phyloP scores from a whole-genome alignment of 106 monocot species.

The Acorus gramineus region DNA sequence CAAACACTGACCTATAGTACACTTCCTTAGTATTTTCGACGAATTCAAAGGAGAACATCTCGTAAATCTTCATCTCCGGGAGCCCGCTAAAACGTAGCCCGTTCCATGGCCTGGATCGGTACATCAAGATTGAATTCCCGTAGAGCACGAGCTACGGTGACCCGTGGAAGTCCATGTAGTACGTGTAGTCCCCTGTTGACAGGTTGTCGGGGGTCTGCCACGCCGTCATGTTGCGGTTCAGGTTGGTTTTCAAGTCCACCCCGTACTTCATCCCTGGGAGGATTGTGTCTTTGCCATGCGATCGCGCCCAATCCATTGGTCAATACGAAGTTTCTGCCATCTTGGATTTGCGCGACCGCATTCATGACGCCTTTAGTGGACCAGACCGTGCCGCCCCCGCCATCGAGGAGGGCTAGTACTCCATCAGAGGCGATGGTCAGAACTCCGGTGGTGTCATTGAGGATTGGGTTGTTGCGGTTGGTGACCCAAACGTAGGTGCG shows the following conservation, averaged over 20 bases:
- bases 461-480: no score
- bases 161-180: constrained; percentile 17
- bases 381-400: no score
- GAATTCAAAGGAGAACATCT: constrained; percentile 12
- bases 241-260: constrained; percentile 4
- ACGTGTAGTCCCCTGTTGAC: constrained; percentile 26
- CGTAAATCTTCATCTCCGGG: constrained; percentile 18
- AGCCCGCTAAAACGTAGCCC: constrained; percentile 25
- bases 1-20: background rate
- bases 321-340: constrained; percentile 28
- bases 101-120: constrained; percentile 31
- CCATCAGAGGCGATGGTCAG: no score
- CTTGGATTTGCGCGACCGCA: background rate
- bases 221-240: constrained; percentile 23
- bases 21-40: constrained; percentile 11
- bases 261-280: constrained; percentile 38
- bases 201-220: constrained; percentile 43
- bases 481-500: no score
- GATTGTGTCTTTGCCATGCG: constrained; percentile 42
- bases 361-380: no score
- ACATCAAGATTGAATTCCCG: background rate
- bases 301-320: background rate
- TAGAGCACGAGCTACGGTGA: constrained; percentile 27
- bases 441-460: no score
- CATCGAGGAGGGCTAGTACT: no score